phyloP scores from a whole-genome alignment of 1,139 yeast genomes.

The Pichia sp. region DNA sequence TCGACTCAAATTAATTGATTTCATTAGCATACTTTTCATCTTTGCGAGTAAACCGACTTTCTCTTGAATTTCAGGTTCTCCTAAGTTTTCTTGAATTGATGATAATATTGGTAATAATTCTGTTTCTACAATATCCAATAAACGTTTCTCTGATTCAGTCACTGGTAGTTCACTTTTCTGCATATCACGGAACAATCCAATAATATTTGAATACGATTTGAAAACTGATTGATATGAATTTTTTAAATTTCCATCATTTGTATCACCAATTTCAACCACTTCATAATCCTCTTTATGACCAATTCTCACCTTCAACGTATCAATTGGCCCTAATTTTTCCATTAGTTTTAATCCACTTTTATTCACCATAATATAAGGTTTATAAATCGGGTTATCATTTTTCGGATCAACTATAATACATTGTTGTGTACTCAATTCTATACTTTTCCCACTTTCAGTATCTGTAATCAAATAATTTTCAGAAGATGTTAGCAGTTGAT shows the following conservation, averaged over 20 bases:
- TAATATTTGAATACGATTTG: background rate
- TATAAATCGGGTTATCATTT: conserved; percentile 25
- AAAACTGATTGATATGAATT: background rate
- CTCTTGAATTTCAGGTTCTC: background rate
- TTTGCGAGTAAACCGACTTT: too few species aligned
- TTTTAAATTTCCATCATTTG: background rate
- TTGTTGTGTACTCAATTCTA: conserved; percentile 35
- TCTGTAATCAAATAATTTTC: conserved; percentile 16
- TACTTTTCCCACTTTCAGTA: conserved; percentile 10
- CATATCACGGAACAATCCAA: background rate
- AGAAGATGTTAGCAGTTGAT: conserved; percentile 16
- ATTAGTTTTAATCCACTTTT: conserved; percentile 35
- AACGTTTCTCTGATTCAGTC: background rate
- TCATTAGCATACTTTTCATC: too few species aligned
- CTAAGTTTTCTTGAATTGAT: background rate
- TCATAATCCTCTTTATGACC: background rate
- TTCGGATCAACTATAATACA: conserved; percentile 38
- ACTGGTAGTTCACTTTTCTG: background rate
- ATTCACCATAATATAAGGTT: conserved; percentile 39
- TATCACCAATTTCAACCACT: background rate
- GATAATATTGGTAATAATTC: background rate
- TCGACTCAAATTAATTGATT: too few species aligned
- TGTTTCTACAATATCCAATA: background rate
- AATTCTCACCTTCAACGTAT: conserved; percentile 8
- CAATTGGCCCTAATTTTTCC: conserved; percentile 20